These are phyloP conservation scores for Colletotrichum cuscutae DNA, from an alignment of 2,329 filamentous ascomycete genomes.

Conservation along the genomic window DNA sequence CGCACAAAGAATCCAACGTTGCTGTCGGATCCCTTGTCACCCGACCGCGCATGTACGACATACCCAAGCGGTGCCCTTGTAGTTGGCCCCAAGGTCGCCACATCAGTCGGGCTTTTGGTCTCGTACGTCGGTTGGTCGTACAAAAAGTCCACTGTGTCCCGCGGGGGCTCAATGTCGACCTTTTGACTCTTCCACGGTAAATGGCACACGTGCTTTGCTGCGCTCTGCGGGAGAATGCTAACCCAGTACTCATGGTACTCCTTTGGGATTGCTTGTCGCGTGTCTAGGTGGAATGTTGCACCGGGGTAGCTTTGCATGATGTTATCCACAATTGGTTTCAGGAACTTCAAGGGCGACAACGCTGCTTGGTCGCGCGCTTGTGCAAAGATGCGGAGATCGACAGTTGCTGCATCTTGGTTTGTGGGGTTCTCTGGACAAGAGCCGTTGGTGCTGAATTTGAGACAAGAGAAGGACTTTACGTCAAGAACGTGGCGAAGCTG, in stretches of 20 bases:
- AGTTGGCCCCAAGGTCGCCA: conserved; percentile 41
- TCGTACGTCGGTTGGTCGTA: conserved; percentile 41
- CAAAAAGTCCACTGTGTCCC: conserved; percentile 38
- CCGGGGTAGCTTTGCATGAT: conserved; percentile 56
- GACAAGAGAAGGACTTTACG: conserved; percentile 46
- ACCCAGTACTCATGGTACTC: conserved; percentile 39
- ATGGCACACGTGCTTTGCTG: conserved; percentile 38
- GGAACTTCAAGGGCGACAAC: conserved; percentile 48
- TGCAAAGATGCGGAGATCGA: conserved; percentile 56
- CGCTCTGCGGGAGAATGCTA: conserved; percentile 39
- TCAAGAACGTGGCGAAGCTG: conserved; percentile 49
- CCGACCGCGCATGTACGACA: conserved; percentile 45
- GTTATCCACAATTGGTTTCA: conserved; percentile 50
- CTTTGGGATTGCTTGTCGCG: conserved; percentile 41
- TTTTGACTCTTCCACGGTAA: conserved; percentile 37
- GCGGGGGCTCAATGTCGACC: conserved; percentile 37
- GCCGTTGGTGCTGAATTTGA: conserved; percentile 48
- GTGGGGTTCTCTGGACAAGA: conserved; percentile 48
- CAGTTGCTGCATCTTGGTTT: conserved; percentile 59
- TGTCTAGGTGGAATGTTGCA: conserved; percentile 49
- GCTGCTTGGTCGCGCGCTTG: conserved; percentile 54
- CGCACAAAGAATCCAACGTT: conserved; percentile 40
- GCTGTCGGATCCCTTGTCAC: conserved; percentile 55
- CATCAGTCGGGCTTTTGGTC: conserved; percentile 39
- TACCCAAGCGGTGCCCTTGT: conserved; percentile 43